phyloP scores from a whole-genome alignment of 73 alveolate species.

The Tetrahymena elliotti region DNA sequence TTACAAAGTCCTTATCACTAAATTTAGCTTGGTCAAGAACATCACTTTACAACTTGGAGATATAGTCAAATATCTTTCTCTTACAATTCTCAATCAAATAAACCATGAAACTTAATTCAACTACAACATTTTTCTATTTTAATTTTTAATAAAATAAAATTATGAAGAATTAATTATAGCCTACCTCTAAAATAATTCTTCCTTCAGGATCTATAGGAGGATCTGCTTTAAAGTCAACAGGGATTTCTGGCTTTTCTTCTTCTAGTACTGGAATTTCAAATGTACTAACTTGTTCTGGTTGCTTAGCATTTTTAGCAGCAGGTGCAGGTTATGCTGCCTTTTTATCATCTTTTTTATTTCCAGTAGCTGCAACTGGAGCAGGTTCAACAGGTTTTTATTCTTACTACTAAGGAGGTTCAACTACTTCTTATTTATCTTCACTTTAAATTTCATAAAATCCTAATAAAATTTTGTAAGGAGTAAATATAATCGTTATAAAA shows the following conservation, averaged over 20 bases:
- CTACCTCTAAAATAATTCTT: slow-evolving; percentile 6
- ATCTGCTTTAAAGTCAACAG: slow-evolving; percentile 18
- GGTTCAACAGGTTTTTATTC: neutral
- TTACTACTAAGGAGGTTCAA: neutral
- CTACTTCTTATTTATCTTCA: neutral
- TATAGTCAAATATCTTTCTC: slow-evolving; percentile 12
- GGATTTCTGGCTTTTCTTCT: slow-evolving; percentile 21
- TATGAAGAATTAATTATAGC: neutral
- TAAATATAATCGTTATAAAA: no score
- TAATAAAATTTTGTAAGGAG: neutral
- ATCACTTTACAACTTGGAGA: neutral
- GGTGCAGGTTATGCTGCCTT: slow-evolving; percentile 5
- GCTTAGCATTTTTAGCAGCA: slow-evolving; percentile 37
- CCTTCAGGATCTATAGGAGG: slow-evolving; percentile 31
- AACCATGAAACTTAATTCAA: neutral
- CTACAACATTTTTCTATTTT: slow-evolving; percentile 12
- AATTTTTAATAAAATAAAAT: neutral
- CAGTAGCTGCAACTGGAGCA: neutral
- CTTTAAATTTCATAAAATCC: neutral
- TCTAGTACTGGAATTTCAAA: slow-evolving; percentile 32
- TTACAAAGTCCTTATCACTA: slow-evolving; percentile 9
- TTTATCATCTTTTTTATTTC: slow-evolving; percentile 9
- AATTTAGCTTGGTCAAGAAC: neutral
- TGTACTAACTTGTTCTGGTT: slow-evolving; percentile 13
- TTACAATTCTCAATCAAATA: neutral